Conservation (phyloP, 2,329 filamentous ascomycete genomes). For the Arthrobotrys musiformis region DNA sequence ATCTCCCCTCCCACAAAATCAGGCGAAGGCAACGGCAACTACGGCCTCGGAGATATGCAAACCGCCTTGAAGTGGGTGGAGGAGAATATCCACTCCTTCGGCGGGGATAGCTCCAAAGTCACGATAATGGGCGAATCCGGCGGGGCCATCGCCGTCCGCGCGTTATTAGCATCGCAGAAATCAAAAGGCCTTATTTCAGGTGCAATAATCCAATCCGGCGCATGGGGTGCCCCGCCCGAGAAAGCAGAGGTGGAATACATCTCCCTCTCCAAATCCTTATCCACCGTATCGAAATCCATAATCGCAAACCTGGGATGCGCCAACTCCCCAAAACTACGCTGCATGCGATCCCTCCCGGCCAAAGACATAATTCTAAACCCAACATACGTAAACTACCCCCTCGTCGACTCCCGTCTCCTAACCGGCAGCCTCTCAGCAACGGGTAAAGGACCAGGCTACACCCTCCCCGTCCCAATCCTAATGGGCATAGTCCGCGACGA, state of each 20-base stretch:
- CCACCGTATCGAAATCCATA: neutral
- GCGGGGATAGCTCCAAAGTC: slow-evolving; percentile 61
- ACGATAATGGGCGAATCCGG: slow-evolving; percentile 63
- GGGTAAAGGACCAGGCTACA: slow-evolving; percentile 26
- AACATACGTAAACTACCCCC: slow-evolving; percentile 3
- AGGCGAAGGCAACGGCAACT: slow-evolving; percentile 62
- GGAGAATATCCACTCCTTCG: slow-evolving; percentile 62
- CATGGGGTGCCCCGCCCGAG: slow-evolving; percentile 9
- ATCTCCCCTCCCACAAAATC: slow-evolving; percentile 61
- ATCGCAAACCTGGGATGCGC: slow-evolving; percentile 14
- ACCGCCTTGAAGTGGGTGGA: slow-evolving; percentile 64
- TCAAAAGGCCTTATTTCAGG: slow-evolving; percentile 66
- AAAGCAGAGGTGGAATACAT: slow-evolving; percentile 20
- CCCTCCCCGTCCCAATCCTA: slow-evolving; percentile 61
- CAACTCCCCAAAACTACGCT: neutral
- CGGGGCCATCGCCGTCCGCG: slow-evolving; percentile 63
- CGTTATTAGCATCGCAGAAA: slow-evolving; percentile 66
- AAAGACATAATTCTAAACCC: neutral
- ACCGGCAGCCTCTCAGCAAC: neutral
- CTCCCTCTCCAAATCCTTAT: neutral
- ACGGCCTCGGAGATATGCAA: slow-evolving; percentile 64
- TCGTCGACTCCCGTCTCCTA: slow-evolving; percentile 7
- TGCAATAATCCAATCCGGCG: slow-evolving; percentile 62
- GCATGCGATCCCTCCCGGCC: slow-evolving; percentile 5
- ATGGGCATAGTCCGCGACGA: slow-evolving; percentile 63